A percentile compares a stretch with the other conserved stretches of the same genome.
These are phyloP conservation scores for Pythium brassicae DNA, from an alignment of 352 stramenopile species.

Conservation along the genomic window DNA sequence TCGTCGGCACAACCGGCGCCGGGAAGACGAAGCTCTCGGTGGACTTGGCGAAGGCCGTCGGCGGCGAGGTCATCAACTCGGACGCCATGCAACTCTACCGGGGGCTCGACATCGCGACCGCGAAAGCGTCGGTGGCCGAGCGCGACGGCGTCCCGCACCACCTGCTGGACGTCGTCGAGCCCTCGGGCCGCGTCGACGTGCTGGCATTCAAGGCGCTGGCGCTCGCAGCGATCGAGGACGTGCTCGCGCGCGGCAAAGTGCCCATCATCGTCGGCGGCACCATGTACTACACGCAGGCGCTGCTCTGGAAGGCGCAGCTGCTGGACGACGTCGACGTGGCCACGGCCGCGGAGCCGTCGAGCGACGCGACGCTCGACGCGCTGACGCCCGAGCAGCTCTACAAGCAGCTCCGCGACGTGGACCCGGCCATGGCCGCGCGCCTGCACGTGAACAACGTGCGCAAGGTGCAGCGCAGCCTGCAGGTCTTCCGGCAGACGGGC, in stretches of 20 bases:
- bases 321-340: constrained; percentile 64
- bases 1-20: constrained; percentile 88
- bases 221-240: constrained; percentile 75
- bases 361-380: neutral
- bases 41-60: constrained; percentile 85
- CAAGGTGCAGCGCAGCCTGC: constrained; percentile 81
- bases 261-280: constrained; percentile 90
- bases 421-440: constrained; percentile 76
- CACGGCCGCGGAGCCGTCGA: neutral
- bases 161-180: constrained; percentile 83
- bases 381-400: constrained; percentile 60
- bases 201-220: constrained; percentile 79
- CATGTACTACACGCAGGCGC: constrained; percentile 91
- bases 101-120: constrained; percentile 85
- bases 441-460: constrained; percentile 86
- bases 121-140: constrained; percentile 84
- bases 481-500: constrained; percentile 83
- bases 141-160: constrained; percentile 88
- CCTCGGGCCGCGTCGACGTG: constrained; percentile 70
- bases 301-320: constrained; percentile 86
- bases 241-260: constrained; percentile 80
- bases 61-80: constrained; percentile 89
- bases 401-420: constrained; percentile 50
- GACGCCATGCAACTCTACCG: constrained; percentile 93
- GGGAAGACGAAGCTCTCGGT: constrained; percentile 92